A percentile compares a stretch with the other conserved stretches of the same genome.
Evolutionary conservation across 805 yeast species (phyloP).

Genomic region (Kodamaea fukazawae): DNA sequence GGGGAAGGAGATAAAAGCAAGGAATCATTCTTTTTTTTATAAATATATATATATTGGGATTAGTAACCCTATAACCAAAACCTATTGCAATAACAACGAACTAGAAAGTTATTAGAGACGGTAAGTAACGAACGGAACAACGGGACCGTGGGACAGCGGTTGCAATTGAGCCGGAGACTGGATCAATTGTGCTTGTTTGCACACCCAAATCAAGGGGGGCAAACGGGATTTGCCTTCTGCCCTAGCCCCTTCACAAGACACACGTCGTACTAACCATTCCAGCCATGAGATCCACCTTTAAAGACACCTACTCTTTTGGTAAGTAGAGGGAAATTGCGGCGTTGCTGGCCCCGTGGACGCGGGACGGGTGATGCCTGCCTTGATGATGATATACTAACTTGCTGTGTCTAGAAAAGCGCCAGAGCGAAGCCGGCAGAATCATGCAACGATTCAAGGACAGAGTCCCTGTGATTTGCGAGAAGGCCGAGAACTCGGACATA

Average conservation of each 20-base stretch:
- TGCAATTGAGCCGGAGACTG: too few relatives aligned
- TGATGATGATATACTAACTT: too few relatives aligned
- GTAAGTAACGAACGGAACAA: too few relatives aligned
- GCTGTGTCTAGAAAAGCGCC: conserved; percentile 65
- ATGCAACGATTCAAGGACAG: conserved; percentile 86
- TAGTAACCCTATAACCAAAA: background rate
- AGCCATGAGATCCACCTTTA: conserved; percentile 84
- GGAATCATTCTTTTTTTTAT: conserved; percentile 6
- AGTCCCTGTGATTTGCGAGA: conserved; percentile 95
- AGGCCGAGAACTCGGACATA: conserved; percentile 93
- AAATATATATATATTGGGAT: background rate
- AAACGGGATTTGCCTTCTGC: background rate
- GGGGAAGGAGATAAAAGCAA: background rate
- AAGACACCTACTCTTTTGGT: conserved; percentile 95
- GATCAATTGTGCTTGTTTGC: too few relatives aligned
- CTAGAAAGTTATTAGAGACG: background rate
- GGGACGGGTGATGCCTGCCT: too few relatives aligned
- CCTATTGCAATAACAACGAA: background rate
- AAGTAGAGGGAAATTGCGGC: conserved; percentile 39
- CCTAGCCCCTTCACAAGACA: background rate
- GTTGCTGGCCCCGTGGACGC: too few relatives aligned
- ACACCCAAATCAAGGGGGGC: conserved; percentile 5
- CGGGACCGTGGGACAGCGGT: too few relatives aligned
- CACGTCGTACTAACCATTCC: conserved; percentile 5
- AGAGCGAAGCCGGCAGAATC: conserved; percentile 91